Percentiles rank a stretch among this genome's conserved stretches.
phyloP scores from a whole-genome alignment of 768 basidiomycete species.

The Calocera viscosa region DNA sequence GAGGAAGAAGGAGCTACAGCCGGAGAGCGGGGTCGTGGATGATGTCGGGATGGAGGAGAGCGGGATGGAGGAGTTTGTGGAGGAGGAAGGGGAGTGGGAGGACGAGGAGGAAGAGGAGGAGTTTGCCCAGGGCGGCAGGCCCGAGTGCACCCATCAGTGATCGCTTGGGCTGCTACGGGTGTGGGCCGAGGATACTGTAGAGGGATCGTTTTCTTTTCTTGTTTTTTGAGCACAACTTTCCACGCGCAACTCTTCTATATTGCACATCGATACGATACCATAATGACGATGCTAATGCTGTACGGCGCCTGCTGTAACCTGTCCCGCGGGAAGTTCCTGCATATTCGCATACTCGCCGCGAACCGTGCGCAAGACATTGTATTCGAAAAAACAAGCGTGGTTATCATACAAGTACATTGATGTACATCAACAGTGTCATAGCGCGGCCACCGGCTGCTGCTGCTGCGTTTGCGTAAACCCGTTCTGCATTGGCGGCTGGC shows the following conservation, averaged over 20 bases:
- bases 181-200: neutral
- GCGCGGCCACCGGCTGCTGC: no score
- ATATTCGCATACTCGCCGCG: no score
- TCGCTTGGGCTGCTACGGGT: neutral
- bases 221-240: neutral
- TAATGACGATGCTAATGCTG: conserved; percentile 3
- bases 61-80: conserved; percentile 69
- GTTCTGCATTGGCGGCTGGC: no score
- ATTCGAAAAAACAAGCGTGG: no score
- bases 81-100: conserved; percentile 48
- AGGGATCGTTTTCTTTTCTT: neutral
- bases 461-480: no score
- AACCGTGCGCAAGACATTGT: no score
- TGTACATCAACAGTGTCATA: no score
- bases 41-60: conserved; percentile 60
- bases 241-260: neutral
- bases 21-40: conserved; percentile 54
- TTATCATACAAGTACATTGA: no score
- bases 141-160: conserved; percentile 15
- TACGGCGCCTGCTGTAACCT: neutral
- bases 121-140: conserved; percentile 3
- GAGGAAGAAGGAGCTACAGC: conserved; percentile 61
- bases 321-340: no score
- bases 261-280: neutral
- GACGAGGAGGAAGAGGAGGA: conserved; percentile 42